Evolutionary conservation across 305 asterid species (phyloP), one percentile per base, ranked within the genome.

Genomic region (Plantago lanceolata): DNA sequence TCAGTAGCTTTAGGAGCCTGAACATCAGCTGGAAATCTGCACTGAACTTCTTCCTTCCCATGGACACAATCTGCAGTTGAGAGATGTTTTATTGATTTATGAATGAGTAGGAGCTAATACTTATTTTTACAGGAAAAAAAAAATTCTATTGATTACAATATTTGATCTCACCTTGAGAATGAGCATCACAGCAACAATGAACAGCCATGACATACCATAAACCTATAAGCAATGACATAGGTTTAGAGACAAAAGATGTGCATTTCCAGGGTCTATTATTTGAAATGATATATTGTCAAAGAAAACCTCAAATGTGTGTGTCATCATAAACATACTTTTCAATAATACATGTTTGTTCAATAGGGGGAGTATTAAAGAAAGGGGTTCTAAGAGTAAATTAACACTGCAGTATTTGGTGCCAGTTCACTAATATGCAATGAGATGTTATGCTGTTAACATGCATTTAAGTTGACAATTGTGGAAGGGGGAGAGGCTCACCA

Each of bases 1-100:
- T 65, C 71, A 88, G 68, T 51, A 86, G 80, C 79, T 93, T 93
- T 28, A 93, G 85, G 17, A 90, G 88, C 72, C 99, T 76, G 92
- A 90, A 90, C 89, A 85, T 75, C 75, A 94, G 82, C 86, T 94
- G 99, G 82, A 90, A 90, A 79, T 94, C 86, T 20, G 99, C 94
- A 45, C 96, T 84, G 72, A 90, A 89, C 81, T 62, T 84, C 82
- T 81, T 73, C 70, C 99, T 83, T 45, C 99, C 99, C 97, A 86
- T 75, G n/a, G 99, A 81, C 64, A 94, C 94, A 2, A 93, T 81
- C 97, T 90, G 88, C 71, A 72, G 40, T 59, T 54, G 61, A 28
- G 53, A 74, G 20, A 48, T 40, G 31, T 24, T 48, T 50, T 21
- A 44, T 68, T 9, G 28, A 31, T 28, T 61, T 26, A 59, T 28